Conservation (phyloP, 805 yeast genomes). For the Teunomyces gatunensis region DNA sequence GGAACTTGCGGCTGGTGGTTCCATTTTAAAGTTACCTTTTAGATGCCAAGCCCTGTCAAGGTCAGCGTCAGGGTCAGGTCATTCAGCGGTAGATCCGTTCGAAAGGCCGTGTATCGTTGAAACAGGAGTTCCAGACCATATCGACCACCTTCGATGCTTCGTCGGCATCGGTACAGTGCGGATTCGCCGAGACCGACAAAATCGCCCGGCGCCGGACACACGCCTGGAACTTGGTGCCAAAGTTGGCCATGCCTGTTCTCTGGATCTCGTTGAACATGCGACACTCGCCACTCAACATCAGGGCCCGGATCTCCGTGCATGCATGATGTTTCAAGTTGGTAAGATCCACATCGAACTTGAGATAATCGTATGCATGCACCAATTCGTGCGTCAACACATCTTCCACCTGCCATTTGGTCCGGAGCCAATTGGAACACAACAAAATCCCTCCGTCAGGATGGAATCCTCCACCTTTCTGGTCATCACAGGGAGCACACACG, state of each 20-base stretch:
- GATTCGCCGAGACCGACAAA: conserved; percentile 81
- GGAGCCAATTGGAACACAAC: conserved; percentile 79
- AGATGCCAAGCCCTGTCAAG: background rate
- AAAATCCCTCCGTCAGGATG: conserved; percentile 87
- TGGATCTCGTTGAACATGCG: conserved; percentile 81
- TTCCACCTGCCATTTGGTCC: conserved; percentile 76
- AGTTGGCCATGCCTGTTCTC: conserved; percentile 48
- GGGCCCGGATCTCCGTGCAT: conserved; percentile 93
- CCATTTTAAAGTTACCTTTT: too few species aligned
- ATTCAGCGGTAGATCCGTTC: conserved; percentile 77
- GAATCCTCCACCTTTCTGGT: conserved; percentile 83
- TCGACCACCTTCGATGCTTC: conserved; percentile 79
- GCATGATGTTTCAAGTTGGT: conserved; percentile 87
- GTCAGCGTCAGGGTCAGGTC: background rate
- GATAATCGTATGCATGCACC: conserved; percentile 88
- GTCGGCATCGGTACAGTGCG: conserved; percentile 67
- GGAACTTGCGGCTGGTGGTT: too few species aligned
- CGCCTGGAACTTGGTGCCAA: conserved; percentile 81
- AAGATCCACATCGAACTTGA: conserved; percentile 87
- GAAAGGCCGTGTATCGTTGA: conserved; percentile 92
- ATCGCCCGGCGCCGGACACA: conserved; percentile 90
- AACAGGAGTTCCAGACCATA: conserved; percentile 90
- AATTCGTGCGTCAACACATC: conserved; percentile 92
- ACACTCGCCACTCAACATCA: conserved; percentile 92
- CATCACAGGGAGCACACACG: conserved; percentile 81